These are phyloP conservation scores for Neoscytalidium dimidiatum DNA, from an alignment of 2,329 filamentous ascomycete genomes.

Conservation along the genomic window DNA sequence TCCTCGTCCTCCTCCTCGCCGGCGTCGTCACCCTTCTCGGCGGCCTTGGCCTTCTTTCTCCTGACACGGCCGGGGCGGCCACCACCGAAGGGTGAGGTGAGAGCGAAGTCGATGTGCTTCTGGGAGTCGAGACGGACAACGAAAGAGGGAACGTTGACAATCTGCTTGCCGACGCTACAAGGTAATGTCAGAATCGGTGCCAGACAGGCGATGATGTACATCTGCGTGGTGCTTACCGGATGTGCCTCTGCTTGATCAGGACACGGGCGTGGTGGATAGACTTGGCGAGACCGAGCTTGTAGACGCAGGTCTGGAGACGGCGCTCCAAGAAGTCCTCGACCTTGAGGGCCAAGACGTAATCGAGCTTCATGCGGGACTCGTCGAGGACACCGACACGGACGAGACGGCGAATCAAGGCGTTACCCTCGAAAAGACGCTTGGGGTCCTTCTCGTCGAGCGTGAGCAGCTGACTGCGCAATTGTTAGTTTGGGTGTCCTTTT, in stretches of 20 bases:
- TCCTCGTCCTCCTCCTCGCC: constrained; percentile 86
- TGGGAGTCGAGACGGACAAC: constrained; percentile 99
- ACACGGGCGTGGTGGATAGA: constrained; percentile 99
- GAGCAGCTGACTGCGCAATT: constrained; percentile 81
- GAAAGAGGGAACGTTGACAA: constrained; percentile 99
- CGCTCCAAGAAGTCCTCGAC: constrained; percentile 99
- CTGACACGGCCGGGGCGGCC: constrained; percentile 95
- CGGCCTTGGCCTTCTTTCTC: constrained; percentile 99
- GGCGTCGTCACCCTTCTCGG: constrained; percentile 77
- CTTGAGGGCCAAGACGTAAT: constrained; percentile 99
- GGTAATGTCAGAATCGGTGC: background rate
- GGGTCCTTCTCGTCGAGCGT: constrained; percentile 99
- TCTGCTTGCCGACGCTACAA: constrained; percentile 94
- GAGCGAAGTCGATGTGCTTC: constrained; percentile 99
- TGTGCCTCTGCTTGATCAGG: constrained; percentile 98
- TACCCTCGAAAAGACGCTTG: constrained; percentile 99
- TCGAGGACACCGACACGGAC: constrained; percentile 99
- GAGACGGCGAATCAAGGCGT: constrained; percentile 99
- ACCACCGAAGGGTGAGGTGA: constrained; percentile 96
- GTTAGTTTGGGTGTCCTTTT: background rate
- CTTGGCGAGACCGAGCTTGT: constrained; percentile 99
- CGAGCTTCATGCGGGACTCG: constrained; percentile 99
- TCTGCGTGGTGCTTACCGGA: constrained; percentile 60
- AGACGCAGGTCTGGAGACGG: constrained; percentile 98
- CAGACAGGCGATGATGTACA: constrained; percentile 8